These are phyloP conservation scores for Gracilaria domingensis DNA, from an alignment of 23 red algal genomes.

Conservation along the genomic window DNA sequence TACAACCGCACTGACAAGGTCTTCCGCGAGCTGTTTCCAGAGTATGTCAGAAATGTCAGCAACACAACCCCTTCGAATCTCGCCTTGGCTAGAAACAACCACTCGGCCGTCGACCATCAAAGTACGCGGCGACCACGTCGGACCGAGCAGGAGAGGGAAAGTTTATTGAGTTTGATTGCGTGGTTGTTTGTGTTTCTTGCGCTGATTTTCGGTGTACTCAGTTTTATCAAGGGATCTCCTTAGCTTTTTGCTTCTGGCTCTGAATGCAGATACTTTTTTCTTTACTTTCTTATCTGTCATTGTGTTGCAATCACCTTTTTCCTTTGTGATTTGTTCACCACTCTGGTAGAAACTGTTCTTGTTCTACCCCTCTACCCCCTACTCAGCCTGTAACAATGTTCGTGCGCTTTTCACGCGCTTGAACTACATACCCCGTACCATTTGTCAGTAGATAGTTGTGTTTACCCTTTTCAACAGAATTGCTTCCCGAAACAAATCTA, in stretches of 20 bases:
- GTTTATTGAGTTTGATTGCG: constrained; percentile 66
- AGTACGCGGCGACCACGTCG: constrained; percentile 36
- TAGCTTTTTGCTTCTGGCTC: constrained; percentile 27
- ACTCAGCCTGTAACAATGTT: not conserved
- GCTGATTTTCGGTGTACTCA: constrained; percentile 59
- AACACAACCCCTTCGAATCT: not conserved
- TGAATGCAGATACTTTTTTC: not conserved
- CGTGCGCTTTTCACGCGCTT: constrained; percentile 1
- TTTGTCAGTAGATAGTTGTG: constrained; percentile 15
- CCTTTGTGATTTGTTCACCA: not conserved
- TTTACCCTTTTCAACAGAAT: constrained; percentile 17
- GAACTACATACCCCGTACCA: not conserved
- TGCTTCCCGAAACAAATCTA: not conserved
- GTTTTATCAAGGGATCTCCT: constrained; percentile 55
- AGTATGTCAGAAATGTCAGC: constrained; percentile 64
- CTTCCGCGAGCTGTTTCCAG: constrained; percentile 87
- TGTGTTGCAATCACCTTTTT: not conserved
- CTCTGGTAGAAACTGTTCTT: not conserved
- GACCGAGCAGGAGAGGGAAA: constrained; percentile 61
- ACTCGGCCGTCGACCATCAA: constrained; percentile 21
- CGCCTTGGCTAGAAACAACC: not conserved
- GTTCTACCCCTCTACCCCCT: no score
- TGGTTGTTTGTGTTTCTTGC: constrained; percentile 81
- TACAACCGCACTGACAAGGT: constrained; percentile 76
- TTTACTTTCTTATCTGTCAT: not conserved